Conservation (phyloP, 495 filamentous ascomycete species). For the Talaromyces proteolyticus region DNA sequence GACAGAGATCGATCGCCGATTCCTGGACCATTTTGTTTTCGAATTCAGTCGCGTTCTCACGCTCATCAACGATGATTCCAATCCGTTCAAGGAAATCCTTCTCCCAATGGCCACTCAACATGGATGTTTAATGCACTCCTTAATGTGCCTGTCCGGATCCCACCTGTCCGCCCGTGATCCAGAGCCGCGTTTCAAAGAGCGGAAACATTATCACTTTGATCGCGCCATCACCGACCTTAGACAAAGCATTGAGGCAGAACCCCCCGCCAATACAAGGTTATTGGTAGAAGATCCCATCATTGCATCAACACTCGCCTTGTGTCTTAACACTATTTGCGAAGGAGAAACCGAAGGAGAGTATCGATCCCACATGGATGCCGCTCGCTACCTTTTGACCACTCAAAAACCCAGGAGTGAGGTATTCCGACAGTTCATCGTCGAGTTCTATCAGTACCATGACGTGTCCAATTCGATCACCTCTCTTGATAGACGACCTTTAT, state of each 20-base stretch:
- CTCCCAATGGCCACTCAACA: slow-evolving; percentile 81
- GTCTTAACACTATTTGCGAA: slow-evolving; percentile 74
- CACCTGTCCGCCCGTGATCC: slow-evolving; percentile 56
- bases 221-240: slow-evolving; percentile 39
- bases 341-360: slow-evolving; percentile 74
- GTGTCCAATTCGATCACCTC: slow-evolving; percentile 75
- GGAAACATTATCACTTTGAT: slow-evolving; percentile 43
- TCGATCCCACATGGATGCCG: slow-evolving; percentile 72
- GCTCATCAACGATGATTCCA: slow-evolving; percentile 76
- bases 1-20: slow-evolving; percentile 75
- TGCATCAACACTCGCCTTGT: slow-evolving; percentile 79
- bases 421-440: slow-evolving; percentile 76
- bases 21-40: slow-evolving; percentile 82
- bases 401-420: slow-evolving; percentile 55
- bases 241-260: slow-evolving; percentile 35
- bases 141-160: slow-evolving; percentile 79
- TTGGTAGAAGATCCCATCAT: slow-evolving; percentile 51
- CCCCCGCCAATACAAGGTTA: slow-evolving; percentile 16
- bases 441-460: slow-evolving; percentile 91
- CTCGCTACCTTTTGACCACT: slow-evolving; percentile 60
- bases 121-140: slow-evolving; percentile 85
- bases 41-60: slow-evolving; percentile 77
- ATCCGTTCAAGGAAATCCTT: slow-evolving; percentile 85
- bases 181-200: slow-evolving; percentile 36
- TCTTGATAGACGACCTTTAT: slow-evolving; percentile 48